These are phyloP conservation scores for Silene coronaria DNA, from an alignment of 179 eudicot genomes.

Conservation along the genomic window DNA sequence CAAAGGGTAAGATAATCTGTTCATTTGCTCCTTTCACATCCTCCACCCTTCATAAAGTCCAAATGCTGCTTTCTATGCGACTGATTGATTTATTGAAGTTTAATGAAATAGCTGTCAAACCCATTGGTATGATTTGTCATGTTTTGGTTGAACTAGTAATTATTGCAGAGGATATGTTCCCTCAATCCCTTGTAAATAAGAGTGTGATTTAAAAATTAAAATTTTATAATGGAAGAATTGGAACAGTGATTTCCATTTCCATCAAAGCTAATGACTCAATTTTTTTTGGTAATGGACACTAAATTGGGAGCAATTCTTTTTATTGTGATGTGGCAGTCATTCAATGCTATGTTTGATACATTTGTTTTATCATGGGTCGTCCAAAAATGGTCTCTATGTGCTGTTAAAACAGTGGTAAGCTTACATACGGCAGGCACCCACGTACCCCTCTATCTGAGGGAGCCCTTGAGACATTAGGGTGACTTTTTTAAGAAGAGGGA, in stretches of 20 bases:
- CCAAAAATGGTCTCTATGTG: neutral
- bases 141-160: neutral
- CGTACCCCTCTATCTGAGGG: too few relatives aligned
- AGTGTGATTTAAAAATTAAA: neutral
- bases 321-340: neutral
- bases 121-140: neutral
- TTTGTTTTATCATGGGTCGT: neutral
- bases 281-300: neutral
- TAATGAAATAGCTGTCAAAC: neutral
- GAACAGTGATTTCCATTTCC: neutral
- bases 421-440: too few relatives aligned
- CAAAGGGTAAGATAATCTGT: conserved; percentile 61
- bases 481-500: too few relatives aligned
- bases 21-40: conserved; percentile 5
- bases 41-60: neutral
- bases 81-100: neutral
- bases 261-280: neutral
- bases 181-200: neutral
- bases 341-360: neutral
- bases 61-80: neutral
- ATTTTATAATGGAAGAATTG: neutral
- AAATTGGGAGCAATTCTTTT: too few relatives aligned
- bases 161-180: neutral
- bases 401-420: neutral
- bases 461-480: too few relatives aligned